Evolutionary conservation across 2,329 filamentous ascomycete genomes (phyloP).

Genomic region (Fusarium equiseti): DNA sequence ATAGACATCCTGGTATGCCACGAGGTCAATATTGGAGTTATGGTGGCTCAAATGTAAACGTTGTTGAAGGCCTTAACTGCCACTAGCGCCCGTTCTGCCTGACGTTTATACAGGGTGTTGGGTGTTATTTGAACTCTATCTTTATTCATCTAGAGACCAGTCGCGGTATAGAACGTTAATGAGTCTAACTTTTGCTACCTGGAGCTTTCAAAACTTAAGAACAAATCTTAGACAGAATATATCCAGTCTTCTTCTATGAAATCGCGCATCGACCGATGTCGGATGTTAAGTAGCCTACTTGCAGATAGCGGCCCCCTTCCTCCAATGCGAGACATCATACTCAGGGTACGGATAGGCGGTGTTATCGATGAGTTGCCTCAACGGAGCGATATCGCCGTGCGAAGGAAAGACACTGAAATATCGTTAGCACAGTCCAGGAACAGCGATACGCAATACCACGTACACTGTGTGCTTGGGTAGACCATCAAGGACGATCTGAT

Average conservation of each 20-base stretch:
- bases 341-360: background rate
- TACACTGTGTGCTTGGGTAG: background rate
- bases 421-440: rapidly evolving
- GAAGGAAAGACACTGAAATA: background rate
- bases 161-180: background rate
- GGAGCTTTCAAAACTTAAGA: background rate
- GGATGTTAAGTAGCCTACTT: background rate
- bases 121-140: background rate
- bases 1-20: background rate
- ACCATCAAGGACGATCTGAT: background rate
- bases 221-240: background rate
- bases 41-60: background rate
- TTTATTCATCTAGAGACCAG: background rate
- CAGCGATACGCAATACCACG: rapidly evolving
- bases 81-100: background rate
- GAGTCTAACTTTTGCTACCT: background rate
- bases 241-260: background rate
- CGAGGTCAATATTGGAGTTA: background rate
- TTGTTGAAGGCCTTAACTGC: background rate
- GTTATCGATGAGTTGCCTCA: background rate
- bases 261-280: background rate
- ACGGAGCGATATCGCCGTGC: background rate
- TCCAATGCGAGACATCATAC: background rate
- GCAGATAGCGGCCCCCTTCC: background rate
- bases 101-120: background rate